Evolutionary conservation across 75 land plant species (phyloP).

Genomic region (Pinus tabuliformis): DNA sequence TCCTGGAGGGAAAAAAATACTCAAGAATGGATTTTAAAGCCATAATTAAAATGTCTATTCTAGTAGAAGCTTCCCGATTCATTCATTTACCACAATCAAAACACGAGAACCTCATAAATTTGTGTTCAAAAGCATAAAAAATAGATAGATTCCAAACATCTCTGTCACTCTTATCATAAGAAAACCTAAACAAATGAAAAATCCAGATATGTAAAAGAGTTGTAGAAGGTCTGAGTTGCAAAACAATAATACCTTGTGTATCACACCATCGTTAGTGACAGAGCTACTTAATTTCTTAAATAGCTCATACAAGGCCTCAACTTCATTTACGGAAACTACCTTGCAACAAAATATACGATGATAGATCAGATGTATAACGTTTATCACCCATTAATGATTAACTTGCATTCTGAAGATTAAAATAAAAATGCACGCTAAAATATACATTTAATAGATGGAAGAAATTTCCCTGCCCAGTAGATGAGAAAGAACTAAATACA

Average conservation of each 20-base stretch:
- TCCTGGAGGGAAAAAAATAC: conserved; percentile 29
- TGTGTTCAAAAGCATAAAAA: neutral
- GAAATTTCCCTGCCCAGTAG: neutral
- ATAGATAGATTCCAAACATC: neutral
- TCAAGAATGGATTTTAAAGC: neutral
- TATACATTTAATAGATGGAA: no score
- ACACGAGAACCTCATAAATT: no score
- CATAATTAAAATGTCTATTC: neutral
- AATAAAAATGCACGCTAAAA: no score
- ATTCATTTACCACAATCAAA: neutral
- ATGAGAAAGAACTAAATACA: neutral
- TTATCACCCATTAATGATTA: neutral
- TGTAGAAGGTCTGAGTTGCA: neutral
- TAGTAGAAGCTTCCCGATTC: neutral
- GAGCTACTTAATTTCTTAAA: conserved; percentile 80
- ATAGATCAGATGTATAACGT: neutral
- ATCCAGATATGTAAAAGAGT: neutral
- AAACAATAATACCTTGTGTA: conserved; percentile 65
- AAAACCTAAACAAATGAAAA: neutral
- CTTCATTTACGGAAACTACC: conserved; percentile 81
- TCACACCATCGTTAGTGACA: conserved; percentile 73
- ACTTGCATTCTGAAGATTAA: no score
- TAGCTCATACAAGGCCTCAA: conserved; percentile 85
- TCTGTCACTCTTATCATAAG: neutral
- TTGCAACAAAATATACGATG: neutral